phyloP scores from a whole-genome alignment of 768 basidiomycete species.

The Suillus weaverae region DNA sequence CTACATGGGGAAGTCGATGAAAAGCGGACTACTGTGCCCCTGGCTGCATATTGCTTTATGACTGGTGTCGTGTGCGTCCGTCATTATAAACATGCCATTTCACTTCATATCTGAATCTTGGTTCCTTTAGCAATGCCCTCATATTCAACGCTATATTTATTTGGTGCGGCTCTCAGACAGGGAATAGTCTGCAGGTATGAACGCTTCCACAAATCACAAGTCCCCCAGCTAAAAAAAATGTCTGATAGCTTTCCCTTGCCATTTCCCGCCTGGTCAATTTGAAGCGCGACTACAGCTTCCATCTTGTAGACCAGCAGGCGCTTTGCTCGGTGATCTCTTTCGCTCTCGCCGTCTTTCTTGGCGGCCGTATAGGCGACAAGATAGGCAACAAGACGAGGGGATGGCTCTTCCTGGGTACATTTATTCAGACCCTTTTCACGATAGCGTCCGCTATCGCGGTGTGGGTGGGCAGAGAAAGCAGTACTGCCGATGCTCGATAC shows the following conservation, averaged over 20 bases:
- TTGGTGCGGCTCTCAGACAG: conserved; percentile 82
- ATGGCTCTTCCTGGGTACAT: conserved; percentile 70
- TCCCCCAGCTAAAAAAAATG: too few relatives aligned
- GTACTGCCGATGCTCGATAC: conserved; percentile 51
- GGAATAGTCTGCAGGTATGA: conserved; percentile 63
- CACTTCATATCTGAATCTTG: neutral
- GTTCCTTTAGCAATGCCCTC: conserved; percentile 52
- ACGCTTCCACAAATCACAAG: neutral
- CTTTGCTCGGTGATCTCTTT: conserved; percentile 71
- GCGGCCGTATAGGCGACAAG: conserved; percentile 66
- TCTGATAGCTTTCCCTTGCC: conserved; percentile 64
- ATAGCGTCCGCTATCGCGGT: conserved; percentile 68
- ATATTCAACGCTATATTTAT: conserved; percentile 76
- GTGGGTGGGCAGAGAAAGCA: conserved; percentile 62
- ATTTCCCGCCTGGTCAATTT: conserved; percentile 69
- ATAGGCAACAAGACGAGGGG: conserved; percentile 64
- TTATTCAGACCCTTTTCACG: conserved; percentile 70
- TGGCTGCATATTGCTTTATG: conserved; percentile 70
- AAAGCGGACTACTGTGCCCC: conserved; percentile 41
- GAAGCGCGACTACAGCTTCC: conserved; percentile 56
- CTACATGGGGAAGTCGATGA: conserved; percentile 11
- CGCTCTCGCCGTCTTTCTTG: conserved; percentile 66
- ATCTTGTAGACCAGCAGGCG: conserved; percentile 76
- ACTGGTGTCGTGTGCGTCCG: conserved; percentile 63
- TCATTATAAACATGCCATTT: neutral